Evolutionary conservation across 805 yeast genomes (phyloP).

Genomic region (Metschnikowia lachancei): DNA sequence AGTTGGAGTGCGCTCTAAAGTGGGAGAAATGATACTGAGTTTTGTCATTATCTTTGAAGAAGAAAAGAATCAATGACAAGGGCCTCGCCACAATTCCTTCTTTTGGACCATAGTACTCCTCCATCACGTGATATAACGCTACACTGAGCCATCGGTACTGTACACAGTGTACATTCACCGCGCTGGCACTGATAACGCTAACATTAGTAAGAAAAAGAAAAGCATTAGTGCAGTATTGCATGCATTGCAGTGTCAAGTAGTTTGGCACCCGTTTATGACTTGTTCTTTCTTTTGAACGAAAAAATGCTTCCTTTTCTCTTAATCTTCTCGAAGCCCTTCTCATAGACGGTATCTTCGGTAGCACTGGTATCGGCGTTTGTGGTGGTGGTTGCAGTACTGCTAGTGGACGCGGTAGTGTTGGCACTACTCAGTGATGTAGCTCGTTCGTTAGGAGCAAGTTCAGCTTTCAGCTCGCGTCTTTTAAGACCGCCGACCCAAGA

Average conservation of each 20-base stretch:
- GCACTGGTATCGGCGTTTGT: slow-evolving; percentile 6
- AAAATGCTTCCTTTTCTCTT: slow-evolving; percentile 32
- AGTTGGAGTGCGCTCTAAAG: slow-evolving; percentile 33
- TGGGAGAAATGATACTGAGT: slow-evolving; percentile 29
- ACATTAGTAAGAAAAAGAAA: no score
- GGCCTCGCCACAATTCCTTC: background rate
- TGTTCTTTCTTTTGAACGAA: slow-evolving; percentile 34
- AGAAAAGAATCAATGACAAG: background rate
- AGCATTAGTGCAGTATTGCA: background rate
- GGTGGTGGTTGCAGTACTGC: slow-evolving; percentile 1
- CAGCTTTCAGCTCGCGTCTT: slow-evolving; percentile 28
- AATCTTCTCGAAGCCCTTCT: slow-evolving; percentile 9
- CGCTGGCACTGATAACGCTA: no score
- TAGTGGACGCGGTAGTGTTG: slow-evolving; percentile 6
- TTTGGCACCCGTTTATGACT: background rate
- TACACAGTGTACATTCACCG: background rate
- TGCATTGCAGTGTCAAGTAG: background rate
- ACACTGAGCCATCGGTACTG: background rate
- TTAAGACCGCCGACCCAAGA: slow-evolving; percentile 42
- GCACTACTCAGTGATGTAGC: slow-evolving; percentile 24
- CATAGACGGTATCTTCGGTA: background rate
- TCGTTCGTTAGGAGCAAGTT: slow-evolving; percentile 17
- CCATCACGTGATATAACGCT: slow-evolving; percentile 14
- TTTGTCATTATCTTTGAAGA: background rate
- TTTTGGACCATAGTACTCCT: background rate